Percentiles rank a stretch among this genome's conserved stretches.
These are phyloP conservation scores for Scheffersomyces titani DNA, from an alignment of 1,139 yeast species.

Conservation along the genomic window DNA sequence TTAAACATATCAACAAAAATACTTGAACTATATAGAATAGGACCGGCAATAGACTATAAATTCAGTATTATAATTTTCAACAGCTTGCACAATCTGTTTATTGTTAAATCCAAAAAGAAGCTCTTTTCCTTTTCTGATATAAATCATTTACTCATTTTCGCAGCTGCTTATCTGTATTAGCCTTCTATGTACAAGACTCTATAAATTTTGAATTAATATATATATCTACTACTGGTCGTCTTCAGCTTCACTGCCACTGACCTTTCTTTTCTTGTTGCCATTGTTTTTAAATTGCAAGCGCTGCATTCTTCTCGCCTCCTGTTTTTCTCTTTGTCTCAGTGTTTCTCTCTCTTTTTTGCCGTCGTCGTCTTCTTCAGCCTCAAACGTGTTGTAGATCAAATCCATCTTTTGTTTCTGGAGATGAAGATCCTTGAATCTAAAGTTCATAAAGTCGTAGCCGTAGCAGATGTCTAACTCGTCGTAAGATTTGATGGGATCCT, in stretches of 20 bases:
- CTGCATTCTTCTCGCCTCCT: constrained; percentile 38
- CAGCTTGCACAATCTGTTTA: background rate
- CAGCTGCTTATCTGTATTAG: background rate
- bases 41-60: no score
- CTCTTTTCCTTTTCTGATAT: background rate
- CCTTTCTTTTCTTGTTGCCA: constrained; percentile 17
- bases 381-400: constrained; percentile 18
- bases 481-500: constrained; percentile 15
- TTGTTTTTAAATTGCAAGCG: constrained; percentile 19
- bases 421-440: constrained; percentile 23
- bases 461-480: constrained; percentile 38
- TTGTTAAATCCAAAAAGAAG: background rate
- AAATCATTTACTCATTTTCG: background rate
- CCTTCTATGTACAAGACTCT: background rate
- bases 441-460: constrained; percentile 45
- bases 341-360: constrained; percentile 25
- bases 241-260: constrained; percentile 14
- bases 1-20: no score
- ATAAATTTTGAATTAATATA: background rate
- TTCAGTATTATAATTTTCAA: no score
- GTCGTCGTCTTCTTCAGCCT: constrained; percentile 14
- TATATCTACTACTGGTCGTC: constrained; percentile 1
- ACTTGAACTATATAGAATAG: no score
- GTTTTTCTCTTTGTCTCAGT: constrained; percentile 28
- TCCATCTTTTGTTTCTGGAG: constrained; percentile 19